phyloP scores from a whole-genome alignment of 371 early-diverging fungal species.

The Mucor lusitanicus region DNA sequence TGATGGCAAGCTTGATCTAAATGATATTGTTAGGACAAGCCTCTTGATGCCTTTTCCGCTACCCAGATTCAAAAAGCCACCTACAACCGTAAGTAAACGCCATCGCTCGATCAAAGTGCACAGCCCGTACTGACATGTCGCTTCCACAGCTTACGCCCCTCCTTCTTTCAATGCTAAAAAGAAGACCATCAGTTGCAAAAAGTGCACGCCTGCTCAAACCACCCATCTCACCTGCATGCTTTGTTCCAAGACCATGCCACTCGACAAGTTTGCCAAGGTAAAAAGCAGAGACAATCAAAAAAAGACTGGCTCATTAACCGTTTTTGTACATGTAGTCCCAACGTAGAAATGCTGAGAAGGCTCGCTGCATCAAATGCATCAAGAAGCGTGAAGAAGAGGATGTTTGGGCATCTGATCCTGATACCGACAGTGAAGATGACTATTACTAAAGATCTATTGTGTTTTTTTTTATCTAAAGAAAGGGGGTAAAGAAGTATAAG shows the following conservation, averaged over 20 bases:
- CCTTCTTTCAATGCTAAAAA: constrained; percentile 36
- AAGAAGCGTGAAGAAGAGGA: constrained; percentile 54
- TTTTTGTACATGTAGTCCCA: constrained; percentile 36
- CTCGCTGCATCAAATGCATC: constrained; percentile 49
- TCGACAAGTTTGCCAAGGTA: constrained; percentile 54
- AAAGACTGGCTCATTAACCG: background rate
- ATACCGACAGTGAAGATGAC: constrained; percentile 36
- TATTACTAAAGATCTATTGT: background rate
- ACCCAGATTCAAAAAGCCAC: constrained; percentile 26
- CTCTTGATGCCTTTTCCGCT: constrained; percentile 24
- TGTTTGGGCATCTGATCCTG: constrained; percentile 43
- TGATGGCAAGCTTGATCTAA: background rate
- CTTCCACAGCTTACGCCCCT: constrained; percentile 41
- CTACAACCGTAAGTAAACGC: constrained; percentile 15
- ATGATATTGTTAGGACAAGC: constrained; percentile 18
- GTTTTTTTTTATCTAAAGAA: background rate
- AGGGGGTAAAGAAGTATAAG: background rate
- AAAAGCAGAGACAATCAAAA: background rate
- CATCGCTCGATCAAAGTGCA: too few species aligned
- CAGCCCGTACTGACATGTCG: too few species aligned
- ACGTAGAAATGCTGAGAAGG: constrained; percentile 49
- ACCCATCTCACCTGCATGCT: constrained; percentile 45
- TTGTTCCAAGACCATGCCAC: constrained; percentile 40
- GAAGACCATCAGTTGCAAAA: constrained; percentile 48
- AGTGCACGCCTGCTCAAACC: constrained; percentile 46